A percentile compares a stretch with the other conserved stretches of the same genome.
Evolutionary conservation across 1,139 yeast species (phyloP).

Genomic region (Lizanozyma gosingica): DNA sequence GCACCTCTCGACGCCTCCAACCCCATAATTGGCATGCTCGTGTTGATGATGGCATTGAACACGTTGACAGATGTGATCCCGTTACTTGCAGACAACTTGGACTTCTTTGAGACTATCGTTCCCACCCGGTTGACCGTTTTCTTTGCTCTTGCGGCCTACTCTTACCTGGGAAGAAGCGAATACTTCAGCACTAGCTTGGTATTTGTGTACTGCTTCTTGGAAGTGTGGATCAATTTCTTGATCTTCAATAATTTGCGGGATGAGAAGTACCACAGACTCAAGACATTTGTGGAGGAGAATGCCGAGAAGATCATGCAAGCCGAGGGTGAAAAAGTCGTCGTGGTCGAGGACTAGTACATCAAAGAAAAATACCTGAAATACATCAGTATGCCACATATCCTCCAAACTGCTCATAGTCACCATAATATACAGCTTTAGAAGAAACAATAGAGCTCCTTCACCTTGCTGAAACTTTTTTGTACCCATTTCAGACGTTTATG

Average conservation of each 20-base stretch:
- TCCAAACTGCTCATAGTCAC: too few species aligned
- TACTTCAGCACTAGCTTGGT: slow-evolving; percentile 52
- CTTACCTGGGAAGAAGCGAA: slow-evolving; percentile 29
- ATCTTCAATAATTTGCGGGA: slow-evolving; percentile 58
- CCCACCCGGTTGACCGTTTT: slow-evolving; percentile 55
- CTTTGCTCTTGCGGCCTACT: slow-evolving; percentile 42
- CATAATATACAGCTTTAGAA: too few species aligned
- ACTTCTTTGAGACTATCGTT: slow-evolving; percentile 57
- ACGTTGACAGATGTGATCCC: slow-evolving; percentile 53
- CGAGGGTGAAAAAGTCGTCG: slow-evolving; percentile 1
- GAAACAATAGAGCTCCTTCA: too few species aligned
- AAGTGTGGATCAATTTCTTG: slow-evolving; percentile 63
- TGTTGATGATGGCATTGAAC: slow-evolving; percentile 32
- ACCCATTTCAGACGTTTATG: too few species aligned
- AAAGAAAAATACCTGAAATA: not conserved
- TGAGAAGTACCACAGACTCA: slow-evolving; percentile 41
- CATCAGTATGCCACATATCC: not conserved
- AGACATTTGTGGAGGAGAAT: slow-evolving; percentile 25
- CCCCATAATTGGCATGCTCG: slow-evolving; percentile 45
- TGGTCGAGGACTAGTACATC: not conserved
- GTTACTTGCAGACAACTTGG: slow-evolving; percentile 42
- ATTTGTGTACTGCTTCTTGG: slow-evolving; percentile 55
- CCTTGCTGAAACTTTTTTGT: too few species aligned
- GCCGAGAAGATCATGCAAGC: slow-evolving; percentile 5
- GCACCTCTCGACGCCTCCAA: slow-evolving; percentile 33